Base-by-base conservation (phyloP, 352 stramenopile species). In the Globisporangium megalacanthum region DNA sequence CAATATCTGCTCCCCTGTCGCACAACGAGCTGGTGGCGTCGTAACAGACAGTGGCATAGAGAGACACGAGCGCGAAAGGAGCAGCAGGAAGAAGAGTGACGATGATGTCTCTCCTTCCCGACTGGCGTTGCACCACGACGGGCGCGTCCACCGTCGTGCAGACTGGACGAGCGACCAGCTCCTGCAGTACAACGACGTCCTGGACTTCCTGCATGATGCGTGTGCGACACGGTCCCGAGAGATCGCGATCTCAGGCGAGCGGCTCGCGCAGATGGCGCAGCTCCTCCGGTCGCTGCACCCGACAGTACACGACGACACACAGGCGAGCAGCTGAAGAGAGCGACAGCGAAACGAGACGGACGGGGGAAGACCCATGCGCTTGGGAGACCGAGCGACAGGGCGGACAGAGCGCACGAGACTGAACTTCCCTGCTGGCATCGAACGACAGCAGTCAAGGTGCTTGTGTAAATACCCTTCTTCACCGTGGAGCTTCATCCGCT, bases 211-310 rank as follows among this genome's bases (percentile, higher is more conserved):
- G 4, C 64, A 83, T 45, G 56, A 76, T 2, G 58, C 57, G 4
- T 74, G 68, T 29, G 52, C 64, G 29, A 68, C 60, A 1, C 49
- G 64, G 17, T 64, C 56, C 6, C 48, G 58, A 0, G 65, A 72
- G 17, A 65, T 83, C 47, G 52, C 58, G 41, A 54, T 83, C 49
- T 72, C 73, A 14, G 62, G 55, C 6, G 57, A 60, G 36, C 72
- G 63, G 39, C 62, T 83, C 9, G 54, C 61, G 42, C 70, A 79
- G 62, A 79, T 83, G 70, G 68, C 79, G 59, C 66, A 65, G 36
- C 49, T 83, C 41, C 61, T 83, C 39, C 70, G 58, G n/a, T 73
- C 70, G 46, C 60, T 83, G n/a, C 60, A 73, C 4, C 70, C 57
- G 36, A 14, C 41, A 46, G 25, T 29, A 1, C 25, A 29, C 25